Evolutionary conservation across 1,284 basidiomycete genomes (phyloP), one percentile per base, ranked within the genome.

Genomic region (Boletus semigastroideus): DNA sequence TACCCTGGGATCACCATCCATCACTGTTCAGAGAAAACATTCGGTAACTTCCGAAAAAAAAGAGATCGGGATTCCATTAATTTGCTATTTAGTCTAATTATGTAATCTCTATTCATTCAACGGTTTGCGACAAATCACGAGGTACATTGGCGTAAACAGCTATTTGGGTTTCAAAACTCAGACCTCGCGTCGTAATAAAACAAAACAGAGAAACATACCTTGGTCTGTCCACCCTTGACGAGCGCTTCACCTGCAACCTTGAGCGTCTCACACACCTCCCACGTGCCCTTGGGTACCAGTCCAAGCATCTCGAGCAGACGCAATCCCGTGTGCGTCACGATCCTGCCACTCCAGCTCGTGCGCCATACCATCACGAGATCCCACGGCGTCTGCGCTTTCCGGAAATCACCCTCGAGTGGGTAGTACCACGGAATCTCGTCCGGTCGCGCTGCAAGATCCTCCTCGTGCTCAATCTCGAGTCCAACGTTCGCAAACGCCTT

Each of bases 341-440:
- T 72, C 69, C 85, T 86, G 43, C 97, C 97, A 57, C 90, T 82
- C 78, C 83, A 87, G 71, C 91, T 94, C 79, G 92, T 97, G 53
- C 94, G 80, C 87, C 87, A 92, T 46, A 91, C 88, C 19, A 88
- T 90, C 63, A 94, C 75, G 59, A 87, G 84, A 69, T 99, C 97
- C 92, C 94, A 98, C 25, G 85, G 64, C 5, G 95, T 98, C 77
- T 99, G 96, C 10, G 92, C 90, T 74, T 98, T 96, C 59, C 76
- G 69, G 59, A 98, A 79, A 71, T 97, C 92, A 58, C 95, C 95
- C 72, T 96, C 94, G 42, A 98, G 82, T 8, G 95, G 94, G 74
- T 98, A 98, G 75, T 95, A 98, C 96, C 96, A 99, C 1, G 87
- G 84, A 39, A 98, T 76, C 27, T 76, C 72, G 68, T 97, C 94